Base-by-base conservation (phyloP, 805 yeast species). In the Teunomyces panamensis region DNA sequence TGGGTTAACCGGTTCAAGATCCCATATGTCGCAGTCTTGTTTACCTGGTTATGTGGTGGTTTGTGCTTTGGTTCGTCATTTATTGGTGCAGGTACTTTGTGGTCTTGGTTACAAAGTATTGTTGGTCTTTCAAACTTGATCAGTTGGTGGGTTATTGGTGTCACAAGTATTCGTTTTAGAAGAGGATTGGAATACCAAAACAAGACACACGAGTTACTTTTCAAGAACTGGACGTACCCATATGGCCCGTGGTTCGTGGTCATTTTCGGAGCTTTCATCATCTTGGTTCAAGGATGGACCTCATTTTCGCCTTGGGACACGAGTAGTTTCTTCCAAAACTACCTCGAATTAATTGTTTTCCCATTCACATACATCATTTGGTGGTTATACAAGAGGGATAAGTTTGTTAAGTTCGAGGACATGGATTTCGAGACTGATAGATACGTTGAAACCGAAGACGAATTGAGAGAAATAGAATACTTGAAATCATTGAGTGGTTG, bases 61-160 rank as follows among this genome's bases (percentile, higher is more conserved):
- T 64, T 80, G 41, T 80, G 84, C 58, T 82, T 82, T 56, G 86
- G 81, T 1, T 75, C 84, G 3, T 78, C 83, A 1, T 78, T 77
- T 53, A 71, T 77, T 47, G 79, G 79, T 17, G 75, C 80, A 0
- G 82, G 81, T 39, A 65, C 68, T n/a, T 62, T 78, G 34, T 78
- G 82, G 81, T 52, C 68, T 11, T 78, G 81, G 81, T 61, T 78
- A 47, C 81, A 76, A 63, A 65, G 73, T 47, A 68, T 77, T 45
- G 81, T 77, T 45, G 81, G 80, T 55, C 78, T 78, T 14, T 75
- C 81, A 4, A 78, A 78, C 57, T 78, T 75, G 58, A 57, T 78
- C 39, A 72, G 79, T 26, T 77, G 83, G 83, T 63, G 74, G 56
- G 63, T 69, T 47, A 78, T 77, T 48, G 77, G 74, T 37, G 64